Conservation (phyloP, 352 stramenopile species). For the Globisporangium splendens region DNA sequence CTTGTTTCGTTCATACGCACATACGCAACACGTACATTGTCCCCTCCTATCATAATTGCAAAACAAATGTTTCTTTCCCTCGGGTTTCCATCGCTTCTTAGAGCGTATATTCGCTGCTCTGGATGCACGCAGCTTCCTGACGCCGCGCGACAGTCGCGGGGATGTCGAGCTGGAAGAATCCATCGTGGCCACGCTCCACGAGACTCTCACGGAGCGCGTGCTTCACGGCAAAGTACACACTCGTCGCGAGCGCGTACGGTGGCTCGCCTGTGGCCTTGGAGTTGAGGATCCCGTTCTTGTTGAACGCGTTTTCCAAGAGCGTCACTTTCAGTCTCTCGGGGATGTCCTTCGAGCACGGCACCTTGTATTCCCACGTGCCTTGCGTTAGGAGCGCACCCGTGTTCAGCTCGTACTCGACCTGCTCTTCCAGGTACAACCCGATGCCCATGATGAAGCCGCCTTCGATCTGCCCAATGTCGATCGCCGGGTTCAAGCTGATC, state of each 20-base stretch:
- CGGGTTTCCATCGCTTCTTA: neutral
- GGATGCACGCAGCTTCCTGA: slow-evolving; percentile 29
- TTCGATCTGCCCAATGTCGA: slow-evolving; percentile 98
- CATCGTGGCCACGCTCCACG: slow-evolving; percentile 45
- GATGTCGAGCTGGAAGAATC: slow-evolving; percentile 39
- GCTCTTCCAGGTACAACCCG: slow-evolving; percentile 92
- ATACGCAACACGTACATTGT: too few species aligned
- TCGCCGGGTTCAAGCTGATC: slow-evolving; percentile 94
- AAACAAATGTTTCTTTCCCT: neutral
- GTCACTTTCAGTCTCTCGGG: slow-evolving; percentile 94
- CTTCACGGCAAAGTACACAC: slow-evolving; percentile 95
- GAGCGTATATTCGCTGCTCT: slow-evolving; percentile 21
- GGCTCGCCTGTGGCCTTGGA: slow-evolving; percentile 96
- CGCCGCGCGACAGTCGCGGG: slow-evolving; percentile 37
- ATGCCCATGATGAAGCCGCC: slow-evolving; percentile 96
- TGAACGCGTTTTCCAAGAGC: slow-evolving; percentile 91
- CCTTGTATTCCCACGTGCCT: slow-evolving; percentile 96
- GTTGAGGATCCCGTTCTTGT: slow-evolving; percentile 93
- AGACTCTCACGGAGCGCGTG: slow-evolving; percentile 89
- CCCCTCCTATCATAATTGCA: too few species aligned
- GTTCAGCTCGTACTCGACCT: slow-evolving; percentile 91
- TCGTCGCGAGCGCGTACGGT: slow-evolving; percentile 92
- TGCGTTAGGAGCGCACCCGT: slow-evolving; percentile 90
- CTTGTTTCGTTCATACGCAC: too few species aligned
- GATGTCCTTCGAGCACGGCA: slow-evolving; percentile 96